Evolutionary conservation across 768 basidiomycete genomes (phyloP), one percentile per base, ranked within the genome.

Genomic region (Podaxis sp.): DNA sequence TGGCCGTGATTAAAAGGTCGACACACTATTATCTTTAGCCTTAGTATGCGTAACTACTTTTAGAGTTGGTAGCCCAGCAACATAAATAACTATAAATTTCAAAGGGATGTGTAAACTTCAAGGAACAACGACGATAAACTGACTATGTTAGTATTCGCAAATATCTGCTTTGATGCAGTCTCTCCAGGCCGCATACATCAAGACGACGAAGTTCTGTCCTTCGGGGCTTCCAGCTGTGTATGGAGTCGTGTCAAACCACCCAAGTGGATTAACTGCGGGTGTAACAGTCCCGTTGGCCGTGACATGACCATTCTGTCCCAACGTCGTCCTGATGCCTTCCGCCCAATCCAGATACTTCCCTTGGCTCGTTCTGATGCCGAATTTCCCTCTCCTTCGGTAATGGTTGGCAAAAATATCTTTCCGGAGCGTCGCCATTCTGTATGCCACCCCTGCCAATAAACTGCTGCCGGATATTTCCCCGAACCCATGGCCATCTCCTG

Each of bases 401-500:
- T 9, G 23, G 11, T 3, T 27, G 47, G 66, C 70, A 61, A 74
- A 77, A 5, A 65, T 38, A 4, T 65, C 25, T 5, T 75, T 74
- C 32, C 69, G 70, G 14, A 77, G 69, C 3, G 74, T 71, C 1
- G 73, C 75, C 74, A 78, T 76, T 9, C 77, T 73, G 62, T 79
- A 82, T 0, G 69, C 73, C 5, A 72, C 70, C 2, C 72, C 68
- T 0, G 80, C 77, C 11, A 82, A 61, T 50, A 80, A 64, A 13
- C 73, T 70, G 57, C 73, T 76, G 16, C 80, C 80, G 1, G 78
- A 74, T 1, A 77, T 74, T 58, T 82, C 80, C 4, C 77, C 79
- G 50, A 78, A 82, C 5, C 76, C 76, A 44, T 72, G 67, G 2
- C 64, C 70, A 21, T 64, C 66, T 1, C 61, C 50, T 25, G 64